Base-by-base conservation (phyloP, 495 filamentous ascomycete species). In the Penicillium roqueforti region DNA sequence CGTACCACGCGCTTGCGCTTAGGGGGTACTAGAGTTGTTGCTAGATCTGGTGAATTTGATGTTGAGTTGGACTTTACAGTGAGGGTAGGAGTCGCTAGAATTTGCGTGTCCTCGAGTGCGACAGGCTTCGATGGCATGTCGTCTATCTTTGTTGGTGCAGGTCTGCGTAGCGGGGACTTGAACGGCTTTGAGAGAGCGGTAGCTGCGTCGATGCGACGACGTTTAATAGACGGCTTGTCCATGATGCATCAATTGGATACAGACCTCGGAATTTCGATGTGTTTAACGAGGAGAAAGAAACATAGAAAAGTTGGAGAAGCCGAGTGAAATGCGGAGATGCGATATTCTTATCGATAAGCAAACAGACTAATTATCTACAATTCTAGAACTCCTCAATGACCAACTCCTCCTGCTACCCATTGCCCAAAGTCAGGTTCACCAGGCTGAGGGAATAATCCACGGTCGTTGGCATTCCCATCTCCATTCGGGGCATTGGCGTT, bases 341-440 rank as follows among this genome's bases (percentile, higher is more conserved):
- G 9, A 26, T 26, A n/a, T 37, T 37, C 59, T 61, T 62, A 62
- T 65, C 61, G 58, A 62, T 62, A 65, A 61, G 55, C 10, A 38
- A 26, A 14, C 28, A 38, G 16, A 22, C 10, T 54, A n/a, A n/a
- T 45, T 53, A 62, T 62, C 44, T 62, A 49, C 48, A 67, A 26
- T n/a, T n/a, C n/a, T n/a, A n/a, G n/a, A n/a, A n/a, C 40, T 43
- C 29, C 42, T 74, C 64, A 91, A 79, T 90, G 87, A 6, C 87
- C 88, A 38, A 90, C 78, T 1, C 83, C 87, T n/a, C 87, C 88
- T 22, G 80, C 87, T 28, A 79, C 80, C 89, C 89, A 92, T 57
- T 85, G 78, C 41, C 67, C 75, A 68, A 87, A 89, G 31, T 85
- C 82, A 9, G 87, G 86, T 65, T 88, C 85, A 1, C 82, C 86